Conservation (phyloP, 2,329 filamentous ascomycete genomes). For the Calonectria henricotiae region DNA sequence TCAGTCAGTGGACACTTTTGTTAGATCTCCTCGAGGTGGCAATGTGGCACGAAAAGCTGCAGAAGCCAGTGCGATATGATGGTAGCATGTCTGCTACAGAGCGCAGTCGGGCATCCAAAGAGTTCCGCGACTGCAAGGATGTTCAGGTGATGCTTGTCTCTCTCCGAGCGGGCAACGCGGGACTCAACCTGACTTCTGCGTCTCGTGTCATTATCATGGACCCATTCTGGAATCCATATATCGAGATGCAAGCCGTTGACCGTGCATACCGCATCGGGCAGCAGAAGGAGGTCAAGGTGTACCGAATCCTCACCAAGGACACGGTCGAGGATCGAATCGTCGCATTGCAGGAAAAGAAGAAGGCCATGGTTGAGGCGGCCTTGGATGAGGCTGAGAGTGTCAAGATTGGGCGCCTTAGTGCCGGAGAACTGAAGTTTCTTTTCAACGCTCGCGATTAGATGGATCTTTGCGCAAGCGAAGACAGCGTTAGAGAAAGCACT, state of each 20-base stretch:
- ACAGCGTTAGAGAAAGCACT: background rate
- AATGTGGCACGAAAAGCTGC: conserved; percentile 74
- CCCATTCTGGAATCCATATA: conserved; percentile 95
- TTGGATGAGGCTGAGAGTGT: conserved; percentile 83
- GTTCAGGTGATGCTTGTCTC: conserved; percentile 87
- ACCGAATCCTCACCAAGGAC: conserved; percentile 82
- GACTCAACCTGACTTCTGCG: conserved; percentile 87
- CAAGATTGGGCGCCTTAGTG: conserved; percentile 77
- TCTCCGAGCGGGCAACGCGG: conserved; percentile 85
- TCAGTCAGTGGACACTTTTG: conserved; percentile 85
- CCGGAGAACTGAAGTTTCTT: conserved; percentile 79
- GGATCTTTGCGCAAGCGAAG: background rate
- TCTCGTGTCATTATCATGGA: conserved; percentile 92
- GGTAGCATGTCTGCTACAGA: conserved; percentile 81
- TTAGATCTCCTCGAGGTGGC: conserved; percentile 83
- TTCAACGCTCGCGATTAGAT: conserved; percentile 62
- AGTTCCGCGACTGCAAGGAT: conserved; percentile 76
- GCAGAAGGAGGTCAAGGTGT: conserved; percentile 80
- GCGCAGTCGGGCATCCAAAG: conserved; percentile 79
- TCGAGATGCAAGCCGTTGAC: conserved; percentile 93
- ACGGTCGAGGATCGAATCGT: conserved; percentile 94
- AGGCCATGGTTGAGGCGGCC: conserved; percentile 82
- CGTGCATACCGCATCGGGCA: conserved; percentile 93
- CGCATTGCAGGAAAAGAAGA: conserved; percentile 84
- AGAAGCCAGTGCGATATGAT: conserved; percentile 82